phyloP scores from a whole-genome alignment of 805 yeast species.

The Saturnispora mendoncae region DNA sequence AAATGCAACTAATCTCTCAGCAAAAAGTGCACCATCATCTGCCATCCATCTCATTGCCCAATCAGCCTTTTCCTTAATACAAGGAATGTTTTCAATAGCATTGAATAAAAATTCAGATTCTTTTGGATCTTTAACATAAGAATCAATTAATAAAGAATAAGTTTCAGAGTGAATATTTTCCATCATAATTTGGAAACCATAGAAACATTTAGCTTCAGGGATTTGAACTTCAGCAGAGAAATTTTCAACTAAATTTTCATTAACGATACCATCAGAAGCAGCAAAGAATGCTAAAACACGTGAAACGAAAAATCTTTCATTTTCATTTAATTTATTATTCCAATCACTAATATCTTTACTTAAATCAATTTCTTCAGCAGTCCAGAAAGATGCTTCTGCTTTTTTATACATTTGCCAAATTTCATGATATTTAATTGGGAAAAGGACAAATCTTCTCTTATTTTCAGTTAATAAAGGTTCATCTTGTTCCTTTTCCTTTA shows the following conservation, averaged over 20 bases:
- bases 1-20: conserved; percentile 93
- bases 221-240: conserved; percentile 95
- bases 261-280: conserved; percentile 97
- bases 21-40: conserved; percentile 81
- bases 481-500: conserved; percentile 70
- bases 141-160: conserved; percentile 86
- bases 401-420: conserved; percentile 98
- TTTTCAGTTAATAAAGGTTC: conserved; percentile 87
- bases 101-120: conserved; percentile 86
- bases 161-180: conserved; percentile 98
- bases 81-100: conserved; percentile 93
- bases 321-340: conserved; percentile 81
- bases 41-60: conserved; percentile 98
- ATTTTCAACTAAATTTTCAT: conserved; percentile 94
- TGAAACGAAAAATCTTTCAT: conserved; percentile 87
- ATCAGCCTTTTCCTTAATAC: conserved; percentile 94
- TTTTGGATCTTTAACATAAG: conserved; percentile 92
- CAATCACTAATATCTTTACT: conserved; percentile 89
- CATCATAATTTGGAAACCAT: conserved; percentile 99
- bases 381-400: conserved; percentile 99
- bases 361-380: conserved; percentile 96
- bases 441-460: conserved; percentile 79
- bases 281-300: conserved; percentile 96
- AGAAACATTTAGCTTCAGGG: conserved; percentile 97
- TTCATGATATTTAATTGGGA: conserved; percentile 95